Evolutionary conservation across 257 asterid species (phyloP), one percentile per base, ranked within the genome.

Genomic region (Ilex aquifolium): DNA sequence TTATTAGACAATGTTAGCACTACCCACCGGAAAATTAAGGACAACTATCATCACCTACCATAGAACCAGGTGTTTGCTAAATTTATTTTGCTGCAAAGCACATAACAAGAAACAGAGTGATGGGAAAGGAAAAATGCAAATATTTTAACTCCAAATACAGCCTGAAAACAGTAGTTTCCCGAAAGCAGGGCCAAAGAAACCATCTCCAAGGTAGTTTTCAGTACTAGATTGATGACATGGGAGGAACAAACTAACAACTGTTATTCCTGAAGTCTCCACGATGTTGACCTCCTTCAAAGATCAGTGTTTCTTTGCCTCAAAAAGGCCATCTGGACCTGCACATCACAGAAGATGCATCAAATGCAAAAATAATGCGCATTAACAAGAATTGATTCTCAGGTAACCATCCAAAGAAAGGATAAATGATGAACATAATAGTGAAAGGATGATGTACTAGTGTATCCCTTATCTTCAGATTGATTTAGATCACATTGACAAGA

Each of bases 241-340:
- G 6, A 46, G 10, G n/a, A 46, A 46, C 14, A 46, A 46, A 14
- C 14, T 14, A 46, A 21, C 27, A 36, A 36, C 61, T 65, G 64
- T 77, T 73, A 77, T 67, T 77, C 14, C 49, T 59, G 5, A 27
- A 17, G 60, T 54, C 61, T 69, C 65, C 63, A 48, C 4, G 39
- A 31, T 42, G 44, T 44, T 30, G 13, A 11, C 42, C 61, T 31
- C 42, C 57, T 30, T 4, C 27, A 21, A 21, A 21, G 30, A 14
- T 78, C 65, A 74, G 51, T 78, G 78, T 4, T 53, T 4, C 82
- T 84, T 86, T 31, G 4, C 27, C 84, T 88, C 96, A 58, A 88
- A 88, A 44, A 88, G 86, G 32, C 95, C 96, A 80, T 86, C 95
- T n/a, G 95, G 95, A 76, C 96, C 95, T 86, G 83, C 75, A 79